Base-by-base conservation (phyloP, 2,329 filamentous ascomycete genomes). In the Epichloe amarillans region DNA sequence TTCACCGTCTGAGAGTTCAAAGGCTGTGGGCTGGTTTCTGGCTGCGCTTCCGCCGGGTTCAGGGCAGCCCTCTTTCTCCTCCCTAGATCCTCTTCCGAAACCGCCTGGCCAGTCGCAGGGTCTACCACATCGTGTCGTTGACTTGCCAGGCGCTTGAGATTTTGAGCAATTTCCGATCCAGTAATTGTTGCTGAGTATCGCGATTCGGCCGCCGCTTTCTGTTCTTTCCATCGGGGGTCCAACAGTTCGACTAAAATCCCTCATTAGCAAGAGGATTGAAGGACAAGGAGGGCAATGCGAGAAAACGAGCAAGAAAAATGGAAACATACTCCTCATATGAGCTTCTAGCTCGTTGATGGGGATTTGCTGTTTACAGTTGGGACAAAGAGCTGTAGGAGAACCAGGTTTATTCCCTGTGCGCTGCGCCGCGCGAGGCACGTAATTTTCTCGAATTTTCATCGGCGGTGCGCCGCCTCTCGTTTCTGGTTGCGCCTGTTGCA, bases 161-260 rank as follows among this genome's bases (percentile, higher is more conserved):
- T 96, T 65, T 88, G 90, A 48, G 89, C 90, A 44, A 95, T 88
- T 59, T 97, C 91, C 36, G 78, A 80, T 3, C 88, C 91, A 1
- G 85, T 87, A 10, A 95, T 70, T 60, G 95, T 96, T 10, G 89
- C 90, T 1, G 87, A 80, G 56, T 85, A 88, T 55, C 91, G 84
- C 12, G 86, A 82, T 44, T 95, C 88, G 15, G 87, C 82, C 65
- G 95, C 95, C 52, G 87, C 86, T 58, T 89, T 88, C 65, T 97
- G 90, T 64, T 96, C 90, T 65, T 95, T 95, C 90, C 91, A 97
- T 53, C 86, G 80, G 0, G 91, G 91, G 64, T 97, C 91, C 53
- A 96, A 78, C 45, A 96, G 77, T 69, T 97, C 91, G 64, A 97
- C 86, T 85, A 5, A 5, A 30, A 12, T 15, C n/a, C 17, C 11